Percentiles rank a stretch among this genome's conserved stretches.
Evolutionary conservation across 2,329 filamentous ascomycete genomes (phyloP).

Genomic region (Calonectria henricotiae): DNA sequence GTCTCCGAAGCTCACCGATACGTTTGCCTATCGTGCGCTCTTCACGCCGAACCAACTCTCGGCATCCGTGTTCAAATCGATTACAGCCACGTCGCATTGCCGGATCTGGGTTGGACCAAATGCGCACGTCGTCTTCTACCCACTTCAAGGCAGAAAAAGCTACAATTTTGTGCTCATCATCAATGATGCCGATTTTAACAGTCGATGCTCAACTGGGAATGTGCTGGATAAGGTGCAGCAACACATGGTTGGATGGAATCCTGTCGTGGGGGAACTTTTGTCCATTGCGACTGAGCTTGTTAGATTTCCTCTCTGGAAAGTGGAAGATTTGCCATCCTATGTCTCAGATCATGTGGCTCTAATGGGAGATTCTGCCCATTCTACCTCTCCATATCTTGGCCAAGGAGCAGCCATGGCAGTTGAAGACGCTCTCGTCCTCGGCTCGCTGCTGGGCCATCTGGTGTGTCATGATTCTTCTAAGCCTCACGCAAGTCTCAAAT

Average conservation of each 20-base stretch:
- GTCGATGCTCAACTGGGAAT: not conserved
- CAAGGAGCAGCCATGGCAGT: slow-evolving; percentile 52
- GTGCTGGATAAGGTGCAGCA: not conserved
- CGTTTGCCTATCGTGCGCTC: slow-evolving; percentile 3
- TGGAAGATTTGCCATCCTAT: slow-evolving; percentile 34
- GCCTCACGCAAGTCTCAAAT: not conserved
- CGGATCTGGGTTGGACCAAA: slow-evolving; percentile 11
- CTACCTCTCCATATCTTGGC: slow-evolving; percentile 49
- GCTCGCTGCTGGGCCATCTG: slow-evolving; percentile 51
- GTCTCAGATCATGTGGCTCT: slow-evolving; percentile 36
- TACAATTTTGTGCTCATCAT: slow-evolving; percentile 21
- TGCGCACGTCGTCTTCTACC: slow-evolving; percentile 15
- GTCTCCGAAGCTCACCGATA: not conserved
- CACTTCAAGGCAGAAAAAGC: not conserved
- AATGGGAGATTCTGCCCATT: slow-evolving; percentile 44
- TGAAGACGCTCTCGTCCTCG: slow-evolving; percentile 50
- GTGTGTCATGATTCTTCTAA: not conserved
- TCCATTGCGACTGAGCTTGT: slow-evolving; percentile 24
- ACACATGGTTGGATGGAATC: slow-evolving; percentile 28
- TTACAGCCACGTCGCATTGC: not conserved
- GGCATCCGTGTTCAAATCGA: not conserved
- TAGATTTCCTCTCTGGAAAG: slow-evolving; percentile 34
- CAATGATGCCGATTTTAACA: not conserved
- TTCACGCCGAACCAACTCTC: not conserved
- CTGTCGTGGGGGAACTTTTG: slow-evolving; percentile 32